Conservation (phyloP, 139 green algal species). For the Eudorina sp. region DNA sequence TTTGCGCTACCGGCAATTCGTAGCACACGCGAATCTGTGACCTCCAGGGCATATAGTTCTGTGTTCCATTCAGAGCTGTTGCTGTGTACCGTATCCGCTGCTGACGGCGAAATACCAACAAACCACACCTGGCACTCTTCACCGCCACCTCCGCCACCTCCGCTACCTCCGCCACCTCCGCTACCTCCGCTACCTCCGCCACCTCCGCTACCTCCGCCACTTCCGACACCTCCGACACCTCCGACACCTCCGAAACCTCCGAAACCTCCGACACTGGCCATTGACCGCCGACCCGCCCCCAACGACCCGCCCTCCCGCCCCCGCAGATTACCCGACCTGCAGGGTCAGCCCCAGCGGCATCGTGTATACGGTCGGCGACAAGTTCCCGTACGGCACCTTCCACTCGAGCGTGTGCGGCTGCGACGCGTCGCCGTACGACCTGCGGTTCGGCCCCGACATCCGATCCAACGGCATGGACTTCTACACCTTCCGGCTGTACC, state of each 20-base stretch:
- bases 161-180: not conserved
- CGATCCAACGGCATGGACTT: not conserved
- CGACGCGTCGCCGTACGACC: not conserved
- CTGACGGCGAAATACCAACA: no score
- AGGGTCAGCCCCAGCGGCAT: not conserved
- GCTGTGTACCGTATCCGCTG: no score
- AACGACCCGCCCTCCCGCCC: not conserved
- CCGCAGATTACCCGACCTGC: not conserved
- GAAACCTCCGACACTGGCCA: no score
- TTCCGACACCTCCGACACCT: not conserved
- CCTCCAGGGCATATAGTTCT: no score
- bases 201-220: not conserved
- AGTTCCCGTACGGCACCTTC: slow-evolving; percentile 9
- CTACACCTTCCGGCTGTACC: slow-evolving; percentile 10
- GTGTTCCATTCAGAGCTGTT: no score
- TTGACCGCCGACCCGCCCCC: not conserved
- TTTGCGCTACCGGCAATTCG: no score
- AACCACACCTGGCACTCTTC: no score
- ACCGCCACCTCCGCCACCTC: not conserved
- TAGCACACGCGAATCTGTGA: no score
- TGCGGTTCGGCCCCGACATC: not conserved
- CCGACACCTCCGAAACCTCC: not conserved
- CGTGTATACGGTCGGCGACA: not conserved
- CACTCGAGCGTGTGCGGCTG: not conserved
- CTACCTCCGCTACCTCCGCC: not conserved